Evolutionary conservation across 495 filamentous ascomycete species (phyloP), one percentile per base, ranked within the genome.

Genomic region (Chlorociboria aeruginascens): DNA sequence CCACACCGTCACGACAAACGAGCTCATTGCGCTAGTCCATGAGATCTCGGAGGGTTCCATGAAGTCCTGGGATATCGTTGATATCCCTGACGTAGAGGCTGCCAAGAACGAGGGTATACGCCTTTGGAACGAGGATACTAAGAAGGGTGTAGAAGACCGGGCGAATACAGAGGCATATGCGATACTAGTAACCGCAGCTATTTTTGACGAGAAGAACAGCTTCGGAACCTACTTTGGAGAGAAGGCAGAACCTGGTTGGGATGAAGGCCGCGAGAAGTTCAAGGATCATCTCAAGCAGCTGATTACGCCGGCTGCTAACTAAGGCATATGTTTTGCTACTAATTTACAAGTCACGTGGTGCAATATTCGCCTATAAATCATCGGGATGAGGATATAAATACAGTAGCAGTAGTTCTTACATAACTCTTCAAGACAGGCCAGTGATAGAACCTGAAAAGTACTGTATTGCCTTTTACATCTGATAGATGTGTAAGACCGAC

Each of bases 271-370:
- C 20, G 38, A 40, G 38, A 40, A 40, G 38, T 7, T 40, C 1
- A 40, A 40, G 38, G 38, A 40, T 40, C 38, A 40, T 40, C 38
- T 40, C 16, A 40, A 17, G 16, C 38, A 40, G 16, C 38, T 40
- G 38, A 40, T 40, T 40, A 20, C 4, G 16, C 3, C n/a, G 20
- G 2, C 20, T 20, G 20, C 9, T 20, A 40, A 40, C 12, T 40
- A 40, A 40, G 16, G 20, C 3, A 40, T 40, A 14, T 10, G 38
- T 20, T 40, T 20, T 40, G 17, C 17, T 12, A 12, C 37, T 16
- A 12, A 40, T 8, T 9, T 40, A 9, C 17, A 40, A 16, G n/a
- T n/a, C n/a, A n/a, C n/a, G n/a, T n/a, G n/a, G n/a, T n/a, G n/a
- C n/a, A n/a, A n/a, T n/a, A n/a, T n/a, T n/a, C n/a, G n/a, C n/a